Conservation (phyloP, 371 early-diverging fungal species). For the Smittium culicis region DNA sequence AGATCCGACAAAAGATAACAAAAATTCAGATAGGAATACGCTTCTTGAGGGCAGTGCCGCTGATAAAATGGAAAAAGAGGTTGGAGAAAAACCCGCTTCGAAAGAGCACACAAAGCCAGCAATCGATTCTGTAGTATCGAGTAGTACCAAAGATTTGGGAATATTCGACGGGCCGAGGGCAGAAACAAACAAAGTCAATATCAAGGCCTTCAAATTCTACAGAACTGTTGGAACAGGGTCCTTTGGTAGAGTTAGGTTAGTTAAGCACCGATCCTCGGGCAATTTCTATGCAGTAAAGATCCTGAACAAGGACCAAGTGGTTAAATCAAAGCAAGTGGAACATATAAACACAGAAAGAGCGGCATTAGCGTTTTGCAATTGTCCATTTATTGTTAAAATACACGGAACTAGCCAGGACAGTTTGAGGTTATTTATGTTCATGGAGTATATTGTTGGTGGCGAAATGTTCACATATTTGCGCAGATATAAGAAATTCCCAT, state of each 20-base stretch:
- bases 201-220: slow-evolving; percentile 29
- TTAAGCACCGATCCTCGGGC: slow-evolving; percentile 65
- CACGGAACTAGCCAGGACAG: slow-evolving; percentile 87
- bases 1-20: too few species aligned
- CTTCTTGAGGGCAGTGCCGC: too few species aligned
- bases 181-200: too few species aligned
- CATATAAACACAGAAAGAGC: slow-evolving; percentile 90
- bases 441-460: slow-evolving; percentile 97
- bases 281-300: slow-evolving; percentile 64
- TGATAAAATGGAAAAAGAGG: too few species aligned
- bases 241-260: slow-evolving; percentile 48
- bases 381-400: slow-evolving; percentile 92
- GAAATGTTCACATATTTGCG: slow-evolving; percentile 93
- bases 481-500: slow-evolving; percentile 44
- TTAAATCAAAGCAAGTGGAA: slow-evolving; percentile 49
- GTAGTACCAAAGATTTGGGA: too few species aligned
- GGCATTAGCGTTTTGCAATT: slow-evolving; percentile 71
- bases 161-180: too few species aligned
- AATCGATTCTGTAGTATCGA: too few species aligned
- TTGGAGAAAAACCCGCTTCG: too few species aligned
- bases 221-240: slow-evolving; percentile 32
- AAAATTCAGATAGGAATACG: too few species aligned
- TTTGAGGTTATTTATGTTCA: slow-evolving; percentile 71
- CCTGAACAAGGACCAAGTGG: slow-evolving; percentile 59
- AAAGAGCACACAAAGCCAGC: too few species aligned